Conservation (phyloP, 768 basidiomycete genomes). For the Lentinula aciculospora region DNA sequence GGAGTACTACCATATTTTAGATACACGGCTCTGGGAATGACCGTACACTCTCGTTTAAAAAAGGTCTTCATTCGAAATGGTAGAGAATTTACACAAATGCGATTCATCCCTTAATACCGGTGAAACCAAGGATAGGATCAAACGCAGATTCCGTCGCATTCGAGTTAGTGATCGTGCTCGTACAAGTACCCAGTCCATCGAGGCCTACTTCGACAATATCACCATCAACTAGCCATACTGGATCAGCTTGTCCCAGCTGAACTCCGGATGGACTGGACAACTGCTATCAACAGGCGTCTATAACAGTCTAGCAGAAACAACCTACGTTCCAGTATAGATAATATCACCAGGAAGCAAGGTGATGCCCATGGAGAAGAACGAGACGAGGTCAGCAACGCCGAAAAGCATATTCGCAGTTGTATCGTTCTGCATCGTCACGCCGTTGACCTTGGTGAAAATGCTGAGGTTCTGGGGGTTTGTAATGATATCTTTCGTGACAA, state of each 20-base stretch:
- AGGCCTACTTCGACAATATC: constrained; percentile 33
- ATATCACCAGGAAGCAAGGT: constrained; percentile 36
- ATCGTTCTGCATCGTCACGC: constrained; percentile 30
- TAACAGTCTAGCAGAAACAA: not conserved
- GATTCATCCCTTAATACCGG: not conserved
- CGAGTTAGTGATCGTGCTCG: constrained; percentile 16
- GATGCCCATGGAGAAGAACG: constrained; percentile 40
- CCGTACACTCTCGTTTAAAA: too few species aligned
- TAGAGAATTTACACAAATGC: not conserved
- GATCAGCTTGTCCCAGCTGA: constrained; percentile 26
- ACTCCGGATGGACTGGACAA: constrained; percentile 26
- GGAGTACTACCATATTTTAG: too few species aligned
- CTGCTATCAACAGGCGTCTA: not conserved
- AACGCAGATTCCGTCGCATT: constrained; percentile 1
- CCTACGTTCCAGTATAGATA: constrained; percentile 38
- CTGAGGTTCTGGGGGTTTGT: constrained; percentile 32
- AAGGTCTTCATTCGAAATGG: too few species aligned
- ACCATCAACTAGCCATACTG: constrained; percentile 28
- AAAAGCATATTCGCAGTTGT: constrained; percentile 38
- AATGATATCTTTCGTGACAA: constrained; percentile 31
- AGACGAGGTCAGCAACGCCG: constrained; percentile 31
- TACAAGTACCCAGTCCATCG: constrained; percentile 33
- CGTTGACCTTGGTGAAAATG: constrained; percentile 36
- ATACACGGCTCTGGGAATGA: too few species aligned
- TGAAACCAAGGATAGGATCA: constrained; percentile 3